Percentiles rank a stretch among this genome's conserved stretches.
Evolutionary conservation across 2,329 filamentous ascomycete species (phyloP).

Genomic region (Stenocarpella maydis): DNA sequence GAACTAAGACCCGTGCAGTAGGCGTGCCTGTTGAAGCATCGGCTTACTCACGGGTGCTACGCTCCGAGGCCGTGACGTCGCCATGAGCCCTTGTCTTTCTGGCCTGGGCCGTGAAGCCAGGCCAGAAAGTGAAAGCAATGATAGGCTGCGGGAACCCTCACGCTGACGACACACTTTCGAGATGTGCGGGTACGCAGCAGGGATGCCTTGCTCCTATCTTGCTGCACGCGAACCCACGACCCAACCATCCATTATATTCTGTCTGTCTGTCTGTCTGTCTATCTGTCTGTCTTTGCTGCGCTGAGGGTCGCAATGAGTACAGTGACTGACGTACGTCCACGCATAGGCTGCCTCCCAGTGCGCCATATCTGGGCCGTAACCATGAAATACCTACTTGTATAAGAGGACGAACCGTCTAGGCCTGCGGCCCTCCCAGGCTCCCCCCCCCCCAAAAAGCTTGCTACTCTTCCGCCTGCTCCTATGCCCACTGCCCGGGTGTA

Average conservation of each 20-base stretch:
- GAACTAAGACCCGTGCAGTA: not conserved
- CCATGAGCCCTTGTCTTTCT: not conserved
- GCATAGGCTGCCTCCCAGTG: not conserved
- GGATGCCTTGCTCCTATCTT: not conserved
- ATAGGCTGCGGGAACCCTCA: not conserved
- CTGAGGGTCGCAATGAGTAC: not conserved
- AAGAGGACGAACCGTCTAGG: not conserved
- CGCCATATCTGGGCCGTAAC: not conserved
- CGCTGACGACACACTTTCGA: slow-evolving; percentile 20
- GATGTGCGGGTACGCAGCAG: not conserved
- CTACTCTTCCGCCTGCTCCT: not conserved
- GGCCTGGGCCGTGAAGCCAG: not conserved
- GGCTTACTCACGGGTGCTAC: not conserved
- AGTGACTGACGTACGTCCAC: not conserved
- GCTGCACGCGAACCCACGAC: no score
- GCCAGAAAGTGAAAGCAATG: not conserved
- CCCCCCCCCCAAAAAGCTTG: not conserved
- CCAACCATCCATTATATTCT: no score
- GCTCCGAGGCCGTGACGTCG: not conserved
- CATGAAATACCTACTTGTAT: not conserved
- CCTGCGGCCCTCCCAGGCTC: no score
- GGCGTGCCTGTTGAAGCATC: not conserved
- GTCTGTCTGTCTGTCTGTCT: no score
- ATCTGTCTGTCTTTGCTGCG: not conserved
- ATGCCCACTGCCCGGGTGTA: not conserved